Percentiles rank a stretch among this genome's conserved stretches.
These are phyloP conservation scores for Prunus davidiana DNA, from an alignment of 306 rosid species.

Conservation along the genomic window DNA sequence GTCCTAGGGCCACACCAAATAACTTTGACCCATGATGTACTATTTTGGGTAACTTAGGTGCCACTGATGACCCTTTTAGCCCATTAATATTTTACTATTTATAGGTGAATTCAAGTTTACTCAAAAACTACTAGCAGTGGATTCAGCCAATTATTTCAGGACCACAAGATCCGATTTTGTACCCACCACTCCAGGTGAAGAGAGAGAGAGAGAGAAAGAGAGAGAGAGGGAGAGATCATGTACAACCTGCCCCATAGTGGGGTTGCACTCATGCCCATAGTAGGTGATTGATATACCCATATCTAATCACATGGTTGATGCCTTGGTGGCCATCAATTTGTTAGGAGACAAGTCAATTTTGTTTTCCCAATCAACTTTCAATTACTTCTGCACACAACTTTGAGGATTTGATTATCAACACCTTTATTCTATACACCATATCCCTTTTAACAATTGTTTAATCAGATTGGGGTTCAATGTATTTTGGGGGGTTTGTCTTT, in stretches of 20 bases:
- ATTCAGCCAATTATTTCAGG: background rate
- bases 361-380: conserved; percentile 3
- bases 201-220: background rate
- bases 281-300: background rate
- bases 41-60: background rate
- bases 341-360: conserved; percentile 21
- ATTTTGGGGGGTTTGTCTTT: background rate
- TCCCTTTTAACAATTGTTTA: conserved; percentile 16
- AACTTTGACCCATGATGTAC: background rate
- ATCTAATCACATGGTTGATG: background rate
- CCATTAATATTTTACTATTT: background rate
- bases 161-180: background rate
- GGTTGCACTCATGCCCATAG: background rate
- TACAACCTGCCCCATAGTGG: background rate
- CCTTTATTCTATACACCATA: background rate
- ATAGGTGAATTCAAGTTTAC: background rate
- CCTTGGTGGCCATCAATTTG: conserved; percentile 2
- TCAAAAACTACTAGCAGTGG: background rate
- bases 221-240: background rate
- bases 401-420: conserved; percentile 5
- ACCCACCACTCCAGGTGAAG: background rate
- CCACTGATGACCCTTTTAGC: background rate
- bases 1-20: background rate
- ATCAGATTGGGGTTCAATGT: conserved; percentile 27
- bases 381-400: background rate